phyloP scores from a whole-genome alignment of 306 rosid species.

The Abrus pulchellus region DNA sequence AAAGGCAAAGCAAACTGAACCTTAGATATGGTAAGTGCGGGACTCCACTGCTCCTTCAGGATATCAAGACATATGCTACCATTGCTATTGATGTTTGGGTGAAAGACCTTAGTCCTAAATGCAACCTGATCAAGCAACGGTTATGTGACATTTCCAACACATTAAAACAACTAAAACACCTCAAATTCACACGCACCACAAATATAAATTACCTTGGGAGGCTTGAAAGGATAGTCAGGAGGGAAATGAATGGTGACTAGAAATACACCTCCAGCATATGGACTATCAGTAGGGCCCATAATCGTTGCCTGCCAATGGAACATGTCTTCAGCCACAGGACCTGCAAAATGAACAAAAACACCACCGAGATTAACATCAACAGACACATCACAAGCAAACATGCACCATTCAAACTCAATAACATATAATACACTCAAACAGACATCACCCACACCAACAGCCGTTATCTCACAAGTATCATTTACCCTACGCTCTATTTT shows the following conservation, averaged over 20 bases:
- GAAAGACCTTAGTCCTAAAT: conserved; percentile 82
- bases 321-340: conserved; percentile 85
- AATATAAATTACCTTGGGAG: conserved; percentile 67
- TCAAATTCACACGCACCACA: conserved; percentile 8
- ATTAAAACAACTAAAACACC: neutral
- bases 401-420: neutral
- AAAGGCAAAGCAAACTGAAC: conserved; percentile 35
- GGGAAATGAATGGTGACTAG: conserved; percentile 74
- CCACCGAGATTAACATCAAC: neutral
- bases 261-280: conserved; percentile 80
- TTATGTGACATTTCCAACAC: conserved; percentile 13
- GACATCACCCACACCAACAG: neutral
- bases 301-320: conserved; percentile 82
- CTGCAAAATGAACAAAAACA: conserved; percentile 44
- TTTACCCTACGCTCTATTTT: neutral
- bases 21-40: conserved; percentile 80
- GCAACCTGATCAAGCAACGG: conserved; percentile 60
- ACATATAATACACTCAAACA: neutral
- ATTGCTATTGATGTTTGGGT: conserved; percentile 78
- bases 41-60: conserved; percentile 85
- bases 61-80: conserved; percentile 84
- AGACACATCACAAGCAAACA: neutral
- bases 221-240: conserved; percentile 83
- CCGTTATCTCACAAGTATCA: neutral
- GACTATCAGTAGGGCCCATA: conserved; percentile 83